These are phyloP conservation scores for Capillidium rhysosporum DNA, from an alignment of 371 early-diverging fungal species.

Conservation along the genomic window DNA sequence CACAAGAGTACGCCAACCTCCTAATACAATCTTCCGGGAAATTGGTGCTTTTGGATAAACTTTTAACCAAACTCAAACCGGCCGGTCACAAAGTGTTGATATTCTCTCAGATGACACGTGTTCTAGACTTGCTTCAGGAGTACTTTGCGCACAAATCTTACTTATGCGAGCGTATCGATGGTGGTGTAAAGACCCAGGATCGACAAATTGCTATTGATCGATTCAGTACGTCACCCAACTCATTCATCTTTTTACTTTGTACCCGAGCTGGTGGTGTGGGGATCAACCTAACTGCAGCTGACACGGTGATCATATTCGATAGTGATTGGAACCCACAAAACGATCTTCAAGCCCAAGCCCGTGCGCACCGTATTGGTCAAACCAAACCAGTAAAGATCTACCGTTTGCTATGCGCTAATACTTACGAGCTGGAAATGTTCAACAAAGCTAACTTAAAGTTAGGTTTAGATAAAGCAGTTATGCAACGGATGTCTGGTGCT, in stretches of 20 bases:
- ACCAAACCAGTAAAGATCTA: conserved; percentile 83
- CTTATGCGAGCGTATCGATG: conserved; percentile 75
- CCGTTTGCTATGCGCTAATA: conserved; percentile 65
- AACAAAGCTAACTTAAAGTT: conserved; percentile 68
- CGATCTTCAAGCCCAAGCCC: conserved; percentile 39
- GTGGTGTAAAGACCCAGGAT: conserved; percentile 64
- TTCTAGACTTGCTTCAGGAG: conserved; percentile 90
- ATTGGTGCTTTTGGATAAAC: conserved; percentile 56
- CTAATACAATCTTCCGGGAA: conserved; percentile 76
- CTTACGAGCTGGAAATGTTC: conserved; percentile 79
- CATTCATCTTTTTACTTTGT: conserved; percentile 72
- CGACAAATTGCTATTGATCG: conserved; percentile 73
- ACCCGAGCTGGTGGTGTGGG: conserved; percentile 92
- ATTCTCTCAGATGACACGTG: conserved; percentile 98
- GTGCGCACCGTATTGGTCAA: conserved; percentile 84
- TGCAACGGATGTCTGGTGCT: conserved; percentile 25
- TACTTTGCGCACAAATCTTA: conserved; percentile 76
- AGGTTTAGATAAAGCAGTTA: conserved; percentile 68
- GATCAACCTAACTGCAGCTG: conserved; percentile 93
- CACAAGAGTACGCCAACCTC: conserved; percentile 30
- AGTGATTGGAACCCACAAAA: conserved; percentile 92
- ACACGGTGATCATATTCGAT: conserved; percentile 90
- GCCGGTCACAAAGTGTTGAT: conserved; percentile 75
- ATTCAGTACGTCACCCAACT: conserved; percentile 69
- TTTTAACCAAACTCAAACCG: conserved; percentile 49